A percentile compares a stretch with the other conserved stretches of the same genome.
Conservation (phyloP, 1,284 basidiomycete species). For the Xerocomus nothofagi region DNA sequence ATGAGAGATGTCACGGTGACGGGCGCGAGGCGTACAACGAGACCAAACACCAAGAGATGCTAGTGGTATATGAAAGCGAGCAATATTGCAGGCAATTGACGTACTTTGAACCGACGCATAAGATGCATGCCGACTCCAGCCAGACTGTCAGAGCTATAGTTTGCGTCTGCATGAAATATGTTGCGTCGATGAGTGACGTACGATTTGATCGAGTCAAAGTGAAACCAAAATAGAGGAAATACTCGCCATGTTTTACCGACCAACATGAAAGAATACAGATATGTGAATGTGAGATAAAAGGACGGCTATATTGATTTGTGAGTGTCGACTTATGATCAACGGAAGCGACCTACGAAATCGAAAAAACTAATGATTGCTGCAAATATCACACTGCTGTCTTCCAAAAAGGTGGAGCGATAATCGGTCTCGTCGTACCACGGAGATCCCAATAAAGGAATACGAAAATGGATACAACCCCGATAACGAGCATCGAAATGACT, state of each 20-base stretch:
- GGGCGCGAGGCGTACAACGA: slow-evolving; percentile 61
- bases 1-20: slow-evolving; percentile 11
- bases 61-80: slow-evolving; percentile 27
- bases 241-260: slow-evolving; percentile 59
- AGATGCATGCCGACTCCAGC: slow-evolving; percentile 59
- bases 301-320: slow-evolving; percentile 48
- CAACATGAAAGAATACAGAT: slow-evolving; percentile 60
- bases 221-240: background rate
- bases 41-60: slow-evolving; percentile 63
- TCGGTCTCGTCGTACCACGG: slow-evolving; percentile 49
- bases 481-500: slow-evolving; percentile 55
- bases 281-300: slow-evolving; percentile 60
- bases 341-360: slow-evolving; percentile 54
- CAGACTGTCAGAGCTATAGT: slow-evolving; percentile 61
- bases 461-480: slow-evolving; percentile 48
- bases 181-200: slow-evolving; percentile 52
- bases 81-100: background rate
- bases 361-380: slow-evolving; percentile 68
- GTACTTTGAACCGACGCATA: slow-evolving; percentile 53
- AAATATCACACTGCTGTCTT: slow-evolving; percentile 58
- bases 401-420: slow-evolving; percentile 55
- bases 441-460: slow-evolving; percentile 51
- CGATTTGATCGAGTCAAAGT: background rate
- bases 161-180: slow-evolving; percentile 56
- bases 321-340: background rate